Base-by-base conservation (phyloP, 371 early-diverging fungal genomes). In the Syncephalis plumigaleata region DNA sequence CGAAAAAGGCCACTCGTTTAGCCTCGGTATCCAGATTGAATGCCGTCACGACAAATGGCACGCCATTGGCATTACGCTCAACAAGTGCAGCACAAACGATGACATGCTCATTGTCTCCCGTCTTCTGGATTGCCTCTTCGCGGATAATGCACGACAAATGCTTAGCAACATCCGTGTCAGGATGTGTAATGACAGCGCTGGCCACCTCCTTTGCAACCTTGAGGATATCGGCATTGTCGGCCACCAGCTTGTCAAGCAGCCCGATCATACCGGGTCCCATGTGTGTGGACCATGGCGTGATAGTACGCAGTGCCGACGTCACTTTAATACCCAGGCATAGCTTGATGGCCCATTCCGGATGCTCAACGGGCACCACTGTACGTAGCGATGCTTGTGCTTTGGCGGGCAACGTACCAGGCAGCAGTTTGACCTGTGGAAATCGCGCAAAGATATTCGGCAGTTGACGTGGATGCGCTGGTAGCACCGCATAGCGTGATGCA, bases 261-360 rank as follows among this genome's bases (percentile, higher is more conserved):
- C 54, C 53, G 8, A 70, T 65, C 17, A 83, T 63, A 11, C 69
- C 69, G 18, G 82, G 77, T 0, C 81, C 81, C 49, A 77, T 65
- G 45, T 68, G 65, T 15, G 79, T 72, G 0, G 79, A 68, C 60
- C 70, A 81, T 9, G 81, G 81, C 15, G 77, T 76, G 48, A 83
- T 70, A 7, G 80, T 82, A 42, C 84, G 77, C 50, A 83, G 49
- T 21, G 81, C 81, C 8, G 80, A 79, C 1, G 81, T 68, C 3
- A 78, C 66, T 49, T 74, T 81, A 55, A 81, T 65, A 18, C 76
- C 81, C 24, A 83, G 54, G 21, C 81, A 68, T 9, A 81, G 64
- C 56, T 83, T 83, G 37, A 78, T 54, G 4, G 67, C 61, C 16
- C 55, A 46, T 18, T 64, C 63, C 11, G 59, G 61, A 16, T 69